Base-by-base conservation (phyloP, 257 asterid genomes). In the Solanum infundibuliforme region DNA sequence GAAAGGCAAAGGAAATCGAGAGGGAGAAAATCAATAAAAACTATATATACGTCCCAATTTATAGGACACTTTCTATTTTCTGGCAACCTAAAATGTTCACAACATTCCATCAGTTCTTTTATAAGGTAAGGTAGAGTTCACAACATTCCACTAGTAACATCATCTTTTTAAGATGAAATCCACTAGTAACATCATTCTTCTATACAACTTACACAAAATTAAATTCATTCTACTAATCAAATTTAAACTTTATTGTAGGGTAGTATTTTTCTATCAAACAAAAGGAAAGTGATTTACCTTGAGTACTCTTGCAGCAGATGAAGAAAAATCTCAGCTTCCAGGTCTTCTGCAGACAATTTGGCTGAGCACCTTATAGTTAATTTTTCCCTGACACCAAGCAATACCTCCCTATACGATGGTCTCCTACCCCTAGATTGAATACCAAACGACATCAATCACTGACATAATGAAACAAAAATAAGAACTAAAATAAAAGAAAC, bases 291-390 rank as follows among this genome's bases (percentile, higher is more conserved):
- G 60, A 11, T 27, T 72, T 92, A 96, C 99, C 98, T 94, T 29
- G 99, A 91, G 86, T 92, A 93, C 87, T 97, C 97, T 75, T 94
- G 97, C 90, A 95, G 89, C 90, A 97, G 94, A 91, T 95, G 96
- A 90, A 97, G 99, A 91, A 94, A 97, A 83, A 96, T 95, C 96
- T 97, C 99, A 9, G 90, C 93, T 89, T 97, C 99, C 75, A 97
- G 93, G 90, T 93, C 98, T 94, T 94, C 98, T 6, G 96, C 91
- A 14, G 98, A 90, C 89, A 97, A 88, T 90, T 96, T 96, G 87
- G 96, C 87, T 38, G 99, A 97, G 90, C 99, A 97, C 68, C 90
- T 96, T 88, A 97, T 82, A 39, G 91, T 93, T 83, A 96, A 88
- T 83, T 90, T 94, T 87, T 94, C 94, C 91, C 97, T 92, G 83